Base-by-base conservation (phyloP, 2,329 filamentous ascomycete genomes). In the Daldinia sp. region DNA sequence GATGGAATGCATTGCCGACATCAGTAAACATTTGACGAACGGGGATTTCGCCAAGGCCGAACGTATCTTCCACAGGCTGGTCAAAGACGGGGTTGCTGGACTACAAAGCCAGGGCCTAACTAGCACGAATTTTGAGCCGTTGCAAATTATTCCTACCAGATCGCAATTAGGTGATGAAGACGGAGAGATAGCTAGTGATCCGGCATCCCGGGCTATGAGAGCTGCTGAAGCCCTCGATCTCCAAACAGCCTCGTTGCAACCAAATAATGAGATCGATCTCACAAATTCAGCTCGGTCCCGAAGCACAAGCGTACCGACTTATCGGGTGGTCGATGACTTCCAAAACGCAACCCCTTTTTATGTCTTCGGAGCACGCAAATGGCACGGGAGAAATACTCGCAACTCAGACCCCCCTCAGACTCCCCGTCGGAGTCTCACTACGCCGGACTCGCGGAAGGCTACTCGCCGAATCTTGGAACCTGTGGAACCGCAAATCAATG, bases 211-310 rank as follows among this genome's bases (percentile, higher is more conserved):
- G 72, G 87, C 87, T 39, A 89, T 89, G 86, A 82, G 84, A 72
- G 87, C 86, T 15, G 88, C 87, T 6, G 87, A 89, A 62, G 84
- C 83, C 2, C 80, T 90, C 41, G 85, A 90, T 72, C 81, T 81
- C 60, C 80, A 87, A 69, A 89, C 87, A 0, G 86, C 84, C 54
- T 84, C 79, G 23, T 76, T 89, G n/a, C 86, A 89, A 68, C 81
- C 82, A 0, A 80, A 74, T 54, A 80, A 82, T 60, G 82, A 86
- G 46, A 75, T 86, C n/a, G 85, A 86, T 56, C 77, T 87, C 41
- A 82, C 82, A 0, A 70, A 77, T 33, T 72, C 71, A 1, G 69
- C 70, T 13, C 81, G 83, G 1, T 80, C 80, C 23, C 82, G 85
- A 64, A 87, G 86, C 70, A 80, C 82, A 51, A 88, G 84, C 66